Evolutionary conservation across 352 stramenopile genomes (phyloP), one percentile per base, ranked within the genome.

Genomic region (Phytophthora sp.): DNA sequence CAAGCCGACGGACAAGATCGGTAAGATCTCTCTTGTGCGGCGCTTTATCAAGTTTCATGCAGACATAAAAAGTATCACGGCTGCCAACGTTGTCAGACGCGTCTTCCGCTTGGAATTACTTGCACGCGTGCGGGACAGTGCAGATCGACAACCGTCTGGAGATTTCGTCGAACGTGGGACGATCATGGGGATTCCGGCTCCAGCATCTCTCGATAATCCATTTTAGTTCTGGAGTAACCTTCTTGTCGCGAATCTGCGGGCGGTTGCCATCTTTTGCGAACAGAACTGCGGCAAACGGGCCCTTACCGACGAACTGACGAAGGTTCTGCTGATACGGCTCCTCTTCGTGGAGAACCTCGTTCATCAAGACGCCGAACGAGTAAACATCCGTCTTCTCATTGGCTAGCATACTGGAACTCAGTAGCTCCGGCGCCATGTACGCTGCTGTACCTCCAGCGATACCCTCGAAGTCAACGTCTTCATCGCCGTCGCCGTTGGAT

Each of bases 391-490:
- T 78, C 58, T 71, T 76, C 36, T 77, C 69, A 31, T 74, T 69
- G 20, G 69, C 61, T 0, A 71, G 12, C 9, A 23, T 13, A 42
- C 30, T 64, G 4, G 49, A 30, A 24, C 63, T 60, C 36, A 88
- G 39, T 16, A 86, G 56, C 47, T 86, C 77, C 2, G 77, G 77
- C 1, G 77, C 77, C 77, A 86, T 86, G 65, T 86, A 86, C 39
- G 74, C 77, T 7, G 77, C 77, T 7, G 77, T 86, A 42, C 77
- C 77, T 23, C 72, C 77, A 36, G 62, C 69, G 13, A 69, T 71
- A 1, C 69, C 61, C 23, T 74, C 69, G 21, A 59, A 59, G 47
- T 80, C 69, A 2, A 36, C 38, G 11, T 73, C 69, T 8, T 57
- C 62, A 39, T 77, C 53, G 4, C 45, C 45, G 7, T 66, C 54